phyloP scores from a whole-genome alignment of 2,329 filamentous ascomycete genomes.

The Beauveria australis region DNA sequence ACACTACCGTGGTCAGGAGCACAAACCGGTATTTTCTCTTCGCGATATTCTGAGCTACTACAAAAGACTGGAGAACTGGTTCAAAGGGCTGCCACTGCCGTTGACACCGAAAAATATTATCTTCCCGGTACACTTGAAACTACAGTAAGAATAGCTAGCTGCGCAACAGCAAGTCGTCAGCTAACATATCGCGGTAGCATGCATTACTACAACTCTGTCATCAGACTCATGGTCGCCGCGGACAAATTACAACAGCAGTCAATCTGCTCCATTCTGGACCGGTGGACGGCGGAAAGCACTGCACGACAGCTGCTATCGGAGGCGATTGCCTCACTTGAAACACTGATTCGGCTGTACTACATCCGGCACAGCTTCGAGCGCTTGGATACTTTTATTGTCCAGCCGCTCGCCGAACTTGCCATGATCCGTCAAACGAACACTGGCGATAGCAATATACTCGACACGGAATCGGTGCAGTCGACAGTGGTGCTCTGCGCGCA shows the following conservation, averaged over 20 bases:
- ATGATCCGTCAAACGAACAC: neutral
- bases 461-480: neutral
- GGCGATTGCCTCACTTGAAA: neutral
- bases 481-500: neutral
- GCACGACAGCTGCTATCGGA: neutral
- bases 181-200: neutral
- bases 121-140: neutral
- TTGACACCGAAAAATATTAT: neutral
- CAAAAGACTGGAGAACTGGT: constrained; percentile 21
- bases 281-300: neutral
- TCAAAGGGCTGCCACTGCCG: constrained; percentile 16
- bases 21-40: constrained; percentile 14
- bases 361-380: constrained; percentile 16
- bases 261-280: neutral
- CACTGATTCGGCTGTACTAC: constrained; percentile 15
- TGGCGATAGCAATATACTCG: neutral
- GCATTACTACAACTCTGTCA: neutral
- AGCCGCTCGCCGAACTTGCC: neutral
- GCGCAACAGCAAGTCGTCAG: neutral
- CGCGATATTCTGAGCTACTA: constrained; percentile 14
- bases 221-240: neutral
- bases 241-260: neutral
- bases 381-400: neutral
- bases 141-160: neutral
- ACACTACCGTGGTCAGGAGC: constrained; percentile 15